phyloP scores from a whole-genome alignment of 345 rosid species.

The Brassica carinata region DNA sequence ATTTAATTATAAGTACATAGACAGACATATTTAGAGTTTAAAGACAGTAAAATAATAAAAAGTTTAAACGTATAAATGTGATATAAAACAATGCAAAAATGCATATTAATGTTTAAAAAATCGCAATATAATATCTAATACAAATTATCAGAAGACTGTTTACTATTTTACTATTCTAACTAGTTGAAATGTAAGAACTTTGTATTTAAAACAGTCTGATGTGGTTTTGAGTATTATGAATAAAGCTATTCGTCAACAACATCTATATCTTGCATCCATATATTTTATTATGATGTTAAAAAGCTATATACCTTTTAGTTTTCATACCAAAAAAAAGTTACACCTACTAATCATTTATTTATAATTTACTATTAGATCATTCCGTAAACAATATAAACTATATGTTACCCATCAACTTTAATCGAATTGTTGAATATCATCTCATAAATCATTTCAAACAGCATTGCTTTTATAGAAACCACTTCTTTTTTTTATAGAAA shows the following conservation, averaged over 20 bases:
- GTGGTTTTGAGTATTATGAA: neutral
- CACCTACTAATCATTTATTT: too few species aligned
- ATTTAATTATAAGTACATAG: too few species aligned
- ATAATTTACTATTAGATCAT: neutral
- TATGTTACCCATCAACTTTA: too few species aligned
- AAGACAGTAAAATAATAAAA: neutral
- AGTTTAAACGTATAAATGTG: neutral
- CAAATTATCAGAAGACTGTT: neutral
- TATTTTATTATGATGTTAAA: neutral
- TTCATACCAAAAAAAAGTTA: too few species aligned
- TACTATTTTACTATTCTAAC: neutral
- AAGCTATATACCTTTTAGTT: too few species aligned
- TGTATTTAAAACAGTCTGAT: neutral
- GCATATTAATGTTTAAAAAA: neutral
- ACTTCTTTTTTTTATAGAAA: too few species aligned
- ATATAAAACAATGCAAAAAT: too few species aligned
- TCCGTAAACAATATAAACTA: neutral
- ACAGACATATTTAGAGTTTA: neutral
- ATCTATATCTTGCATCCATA: too few species aligned
- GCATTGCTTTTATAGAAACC: too few species aligned
- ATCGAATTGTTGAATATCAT: too few species aligned
- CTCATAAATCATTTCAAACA: neutral
- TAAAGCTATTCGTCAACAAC: too few species aligned
- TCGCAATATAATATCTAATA: too few species aligned
- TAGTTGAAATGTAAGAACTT: neutral